A percentile compares a stretch with the other conserved stretches of the same genome.
These are phyloP conservation scores for Taphrina wiesneri DNA, from an alignment of 1,139 yeast genomes.

Conservation along the genomic window DNA sequence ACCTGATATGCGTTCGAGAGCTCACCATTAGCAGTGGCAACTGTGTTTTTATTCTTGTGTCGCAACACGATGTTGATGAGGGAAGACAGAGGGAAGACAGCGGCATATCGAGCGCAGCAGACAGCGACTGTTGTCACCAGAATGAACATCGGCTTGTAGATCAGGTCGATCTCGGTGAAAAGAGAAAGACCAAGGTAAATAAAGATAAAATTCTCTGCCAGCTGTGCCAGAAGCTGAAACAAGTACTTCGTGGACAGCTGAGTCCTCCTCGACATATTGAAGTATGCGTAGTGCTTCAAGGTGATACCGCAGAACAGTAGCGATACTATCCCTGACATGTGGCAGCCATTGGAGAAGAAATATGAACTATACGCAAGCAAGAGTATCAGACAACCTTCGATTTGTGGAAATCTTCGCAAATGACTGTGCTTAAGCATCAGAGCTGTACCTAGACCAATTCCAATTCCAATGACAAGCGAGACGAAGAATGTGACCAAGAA, in stretches of 20 bases:
- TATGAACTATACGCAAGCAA: constrained; percentile 93
- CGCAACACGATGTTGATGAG: constrained; percentile 77
- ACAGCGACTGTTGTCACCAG: constrained; percentile 84
- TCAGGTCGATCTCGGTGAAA: constrained; percentile 93
- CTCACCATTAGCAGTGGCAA: constrained; percentile 49
- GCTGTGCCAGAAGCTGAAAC: constrained; percentile 88
- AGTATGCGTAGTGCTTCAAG: constrained; percentile 93
- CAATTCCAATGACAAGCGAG: constrained; percentile 85
- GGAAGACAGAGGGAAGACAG: constrained; percentile 90
- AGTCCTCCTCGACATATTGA: constrained; percentile 94
- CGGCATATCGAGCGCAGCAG: constrained; percentile 95
- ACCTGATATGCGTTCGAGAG: constrained; percentile 94
- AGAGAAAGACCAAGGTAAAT: constrained; percentile 90
- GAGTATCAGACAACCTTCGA: constrained; percentile 89
- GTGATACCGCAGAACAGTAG: constrained; percentile 94
- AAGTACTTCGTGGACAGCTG: constrained; percentile 95
- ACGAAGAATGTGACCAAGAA: constrained; percentile 92
- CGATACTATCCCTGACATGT: constrained; percentile 98
- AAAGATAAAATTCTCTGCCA: constrained; percentile 94
- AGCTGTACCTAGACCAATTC: constrained; percentile 86
- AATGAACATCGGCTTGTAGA: constrained; percentile 87
- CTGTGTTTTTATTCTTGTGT: constrained; percentile 50
- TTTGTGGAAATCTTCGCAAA: constrained; percentile 89
- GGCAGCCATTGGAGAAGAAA: constrained; percentile 97
- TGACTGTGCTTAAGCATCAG: constrained; percentile 87